Base-by-base conservation (phyloP, 2,329 filamentous ascomycete species). In the Aureobasidium sp. region DNA sequence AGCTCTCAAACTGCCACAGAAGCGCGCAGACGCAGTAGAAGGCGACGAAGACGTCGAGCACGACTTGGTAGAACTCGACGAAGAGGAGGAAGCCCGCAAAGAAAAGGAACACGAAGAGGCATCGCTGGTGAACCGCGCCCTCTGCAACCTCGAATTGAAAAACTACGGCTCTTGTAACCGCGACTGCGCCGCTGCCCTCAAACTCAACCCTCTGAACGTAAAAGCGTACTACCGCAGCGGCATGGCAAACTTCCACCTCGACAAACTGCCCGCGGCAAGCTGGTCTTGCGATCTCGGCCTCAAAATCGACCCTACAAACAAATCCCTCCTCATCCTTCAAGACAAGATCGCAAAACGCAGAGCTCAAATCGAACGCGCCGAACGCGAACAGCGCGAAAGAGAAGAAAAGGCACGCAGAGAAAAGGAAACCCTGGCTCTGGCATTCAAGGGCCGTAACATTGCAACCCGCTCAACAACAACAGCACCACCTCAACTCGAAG, bases 201-300 rank as follows among this genome's bases (percentile, higher is more conserved):
- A 86, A 42, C 79, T 97, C 63, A 95, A 97, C 75, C 82, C 87
- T 3, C 74, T 73, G 56, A 97, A 96, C 73, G 74, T 95, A 70
- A 99, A 99, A 78, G 93, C 94, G 1, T 91, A 87, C 77, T 99
- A 95, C 76, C 88, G 94, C 65, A 91, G 89, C 61, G 84, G 89
- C 2, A 81, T 82, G 64, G 93, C 94, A 4, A 83, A 96, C 62
- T 79, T 96, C 29, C 85, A 87, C 1, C 84, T 97, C 17, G 87
- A 89, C 72, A 90, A 90, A 70, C 79, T 95, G 62, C 74, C 78
- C 25, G 91, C 97, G 76, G 92, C 94, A 2, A 82, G 87, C 67
- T 91, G 96, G 73, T 86, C 90, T 5, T 92, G 88, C 70, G 78
- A 82, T 5, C 82, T 85, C 5, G 94, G 92, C 0, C 79, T 97